Conservation (phyloP, 2,329 filamentous ascomycete species). For the Penicillium vulpinum region DNA sequence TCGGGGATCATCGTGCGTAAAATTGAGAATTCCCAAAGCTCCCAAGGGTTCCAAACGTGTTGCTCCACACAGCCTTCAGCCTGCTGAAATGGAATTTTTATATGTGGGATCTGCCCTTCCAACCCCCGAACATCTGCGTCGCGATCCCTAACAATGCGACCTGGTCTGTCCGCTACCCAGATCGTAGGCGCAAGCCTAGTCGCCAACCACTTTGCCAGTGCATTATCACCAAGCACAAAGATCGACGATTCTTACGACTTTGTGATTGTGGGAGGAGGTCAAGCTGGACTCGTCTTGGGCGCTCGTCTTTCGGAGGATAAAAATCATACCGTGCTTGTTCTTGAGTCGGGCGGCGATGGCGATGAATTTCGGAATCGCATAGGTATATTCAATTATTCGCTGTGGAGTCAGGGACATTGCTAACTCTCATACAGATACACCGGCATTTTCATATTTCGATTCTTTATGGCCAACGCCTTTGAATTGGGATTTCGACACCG, state of each 20-base stretch:
- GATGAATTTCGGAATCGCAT: constrained; percentile 37
- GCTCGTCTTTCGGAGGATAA: constrained; percentile 45
- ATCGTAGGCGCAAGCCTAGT: background rate
- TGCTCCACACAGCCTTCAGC: constrained; percentile 1
- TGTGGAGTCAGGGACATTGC: background rate
- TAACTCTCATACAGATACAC: constrained; percentile 30
- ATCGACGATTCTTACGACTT: constrained; percentile 33
- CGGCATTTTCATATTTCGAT: constrained; percentile 36
- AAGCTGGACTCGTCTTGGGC: constrained; percentile 53
- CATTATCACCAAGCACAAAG: constrained; percentile 28
- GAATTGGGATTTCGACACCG: constrained; percentile 37
- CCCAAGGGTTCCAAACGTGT: background rate
- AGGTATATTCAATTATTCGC: constrained; percentile 20
- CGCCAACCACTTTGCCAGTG: constrained; percentile 12
- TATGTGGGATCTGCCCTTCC: background rate
- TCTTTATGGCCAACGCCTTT: constrained; percentile 38
- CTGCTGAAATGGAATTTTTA: background rate
- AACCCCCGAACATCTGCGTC: background rate
- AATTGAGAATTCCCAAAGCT: background rate
- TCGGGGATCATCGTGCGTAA: constrained; percentile 5
- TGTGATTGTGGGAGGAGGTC: constrained; percentile 56
- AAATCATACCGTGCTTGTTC: constrained; percentile 37
- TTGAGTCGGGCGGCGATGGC: constrained; percentile 35
- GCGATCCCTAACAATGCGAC: background rate
- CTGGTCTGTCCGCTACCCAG: background rate